Evolutionary conservation across 2,329 filamentous ascomycete species (phyloP), one percentile per base, ranked within the genome.

Genomic region (Cercospora sp.): DNA sequence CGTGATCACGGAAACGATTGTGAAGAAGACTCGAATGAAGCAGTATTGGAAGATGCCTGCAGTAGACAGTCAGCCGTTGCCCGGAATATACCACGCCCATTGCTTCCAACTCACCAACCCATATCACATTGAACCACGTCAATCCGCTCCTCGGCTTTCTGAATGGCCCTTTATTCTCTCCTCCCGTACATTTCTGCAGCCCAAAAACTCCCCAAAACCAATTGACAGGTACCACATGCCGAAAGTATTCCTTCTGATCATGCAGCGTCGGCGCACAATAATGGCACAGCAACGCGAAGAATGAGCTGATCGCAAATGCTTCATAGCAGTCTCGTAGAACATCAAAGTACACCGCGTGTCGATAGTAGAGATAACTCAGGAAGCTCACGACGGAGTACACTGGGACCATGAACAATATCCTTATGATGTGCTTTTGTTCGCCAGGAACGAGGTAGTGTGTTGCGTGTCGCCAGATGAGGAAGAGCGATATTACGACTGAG

Each of bases 401-500:
- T 45, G 93, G 93, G 61, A 96, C 87, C 91, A 96, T 94, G 78
- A 94, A 89, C 28, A 97, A 85, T 72, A 97, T 94, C 60, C 93
- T 91, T 74, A 96, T 94, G 75, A 95, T 93, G 84, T 89, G 85
- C 74, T 83, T 85, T 76, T 89, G 87, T 77, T 89, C 86, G 69
- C 81, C 82, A 9, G 87, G 86, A 75, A 84, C 85, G 66, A 84
- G 81, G 79, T 89, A 89, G 75, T 89, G 87, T 13, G 81, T 85
- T 2, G 86, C 85, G 80, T 89, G 87, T 69, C 81, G 80, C 72
- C 85, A 79, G 66, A 89, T 86, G 61, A 89, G 79, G 71, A 81
- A 84, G 43, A 85, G 80, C 24, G 86, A 85, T 43, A 87, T 78
- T 12, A 80, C 66, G 37, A 85, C 78, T 3, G 86, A 83, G 53